Base-by-base conservation (phyloP, 2,329 filamentous ascomycete genomes). In the Rutstroemia sydowiana region DNA sequence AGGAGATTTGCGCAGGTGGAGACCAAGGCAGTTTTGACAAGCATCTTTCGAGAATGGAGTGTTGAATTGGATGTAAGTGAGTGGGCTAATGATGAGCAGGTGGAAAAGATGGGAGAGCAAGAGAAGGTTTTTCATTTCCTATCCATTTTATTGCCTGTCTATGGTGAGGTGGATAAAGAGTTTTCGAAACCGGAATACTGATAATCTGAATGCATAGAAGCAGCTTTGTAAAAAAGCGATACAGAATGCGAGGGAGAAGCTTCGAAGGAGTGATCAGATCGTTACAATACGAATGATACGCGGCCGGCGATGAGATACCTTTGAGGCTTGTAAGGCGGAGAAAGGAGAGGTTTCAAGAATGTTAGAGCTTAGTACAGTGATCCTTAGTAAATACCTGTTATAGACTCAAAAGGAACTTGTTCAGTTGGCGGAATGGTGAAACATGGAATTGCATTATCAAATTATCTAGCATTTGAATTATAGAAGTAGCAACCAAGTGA, bases 1-100 rank as follows among this genome's bases (percentile, higher is more conserved):
- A 62, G 58, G 37, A 59, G 66, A 42, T 69, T 70, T 54, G 66
- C 67, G 3, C 61, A 66, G 32, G 66, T 69, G 3, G 67, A 69
- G 57, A 61, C 65, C 37, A 62, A 62, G 21, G 65, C 66, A 23
- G 56, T 67, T 2, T 34, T 70, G 7, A 57, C 66, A 10, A 51
- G 52, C 0, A 41, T 65, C 2, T 63, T 65, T 32, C 47, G 57
- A 30, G 51, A 52, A 21, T 62, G 63, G 44, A 55, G 51, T n/a
- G 57, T 65, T 7, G 63, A 66, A 40, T 47, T 66, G 13, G 63
- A 62, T 52, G 63, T 65, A 4, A 37, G 42, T 6, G 54, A 57
- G 34, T 65, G 61, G 61, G 63, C 62, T 3, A 60, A 48, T 40
- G 63, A 65, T 48, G 58, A 60, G 13, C 50, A 65, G 26, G 45